Base-by-base conservation (phyloP, 192 early-diverging fungal genomes). In the Backusella parvicylindrica region DNA sequence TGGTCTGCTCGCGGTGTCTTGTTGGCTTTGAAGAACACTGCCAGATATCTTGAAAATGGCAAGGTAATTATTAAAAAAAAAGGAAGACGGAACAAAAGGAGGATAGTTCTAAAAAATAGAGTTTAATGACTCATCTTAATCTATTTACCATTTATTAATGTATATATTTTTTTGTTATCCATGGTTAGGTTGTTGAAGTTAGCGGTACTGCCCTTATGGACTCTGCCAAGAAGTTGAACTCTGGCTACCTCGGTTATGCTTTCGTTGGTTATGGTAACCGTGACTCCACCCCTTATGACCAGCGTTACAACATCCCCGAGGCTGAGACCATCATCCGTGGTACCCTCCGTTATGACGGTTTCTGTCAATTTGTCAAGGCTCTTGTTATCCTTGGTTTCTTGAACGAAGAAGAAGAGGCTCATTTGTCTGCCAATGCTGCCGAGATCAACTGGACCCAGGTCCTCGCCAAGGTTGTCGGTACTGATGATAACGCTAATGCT, bases 1-100 rank as follows among this genome's bases (percentile, higher is more conserved):
- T 99, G 98, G 98, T 95, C 94, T 47, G 93, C 97, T 18, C 93
- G 97, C 77, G 98, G 98, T 70, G 98, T 99, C n/a, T 86, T 99
- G 53, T 89, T 99, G 60, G 98, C 98, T 32, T 86, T 98, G 71
- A 89, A 94, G 79, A 99, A 98, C 88, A 93, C 87, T 69, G 98
- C 98, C 72, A 95, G 91, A 66, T 99, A 92, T 84, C 89, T 92
- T 77, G 86, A 95, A 79, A 89, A 94, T 78, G 98, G 97, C 71
- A 92, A 97, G 89, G 87, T 90, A 40, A 26, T 35, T 21, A 31
- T 18, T 41, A 31, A 18, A 15, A 65, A 11, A 65, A 28, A 31
- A 33, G 32, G 64, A 65, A 31, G 43, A 47, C n/a, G 64, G 32
- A 15, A 65, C 23, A 65, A 28, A 31, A 33, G 32, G 64, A 65